phyloP scores from a whole-genome alignment of 805 yeast genomes.

The Lachancea sp. region DNA sequence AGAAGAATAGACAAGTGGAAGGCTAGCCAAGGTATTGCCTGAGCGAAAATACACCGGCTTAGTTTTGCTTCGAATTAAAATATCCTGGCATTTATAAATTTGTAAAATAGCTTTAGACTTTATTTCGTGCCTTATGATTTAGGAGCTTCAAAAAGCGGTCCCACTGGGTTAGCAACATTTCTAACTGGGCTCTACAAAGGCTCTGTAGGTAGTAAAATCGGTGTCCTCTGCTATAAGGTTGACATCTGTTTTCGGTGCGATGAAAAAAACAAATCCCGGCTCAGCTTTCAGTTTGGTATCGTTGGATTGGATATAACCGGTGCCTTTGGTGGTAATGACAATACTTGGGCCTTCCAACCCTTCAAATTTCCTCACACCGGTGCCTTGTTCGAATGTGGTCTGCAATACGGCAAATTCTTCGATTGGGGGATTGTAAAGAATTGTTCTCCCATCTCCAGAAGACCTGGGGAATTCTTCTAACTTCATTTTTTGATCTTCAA shows the following conservation, averaged over 20 bases:
- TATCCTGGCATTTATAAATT: neutral
- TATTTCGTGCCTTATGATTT: neutral
- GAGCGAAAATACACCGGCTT: slow-evolving; percentile 1
- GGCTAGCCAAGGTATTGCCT: slow-evolving; percentile 36
- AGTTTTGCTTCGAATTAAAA: neutral
- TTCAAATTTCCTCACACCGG: slow-evolving; percentile 48
- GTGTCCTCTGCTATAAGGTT: slow-evolving; percentile 48
- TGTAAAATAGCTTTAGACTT: neutral
- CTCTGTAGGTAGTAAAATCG: slow-evolving; percentile 78
- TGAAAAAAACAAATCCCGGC: slow-evolving; percentile 77
- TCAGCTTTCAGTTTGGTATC: slow-evolving; percentile 43
- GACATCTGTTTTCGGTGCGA: slow-evolving; percentile 69
- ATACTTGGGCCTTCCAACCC: slow-evolving; percentile 83
- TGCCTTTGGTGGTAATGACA: slow-evolving; percentile 75
- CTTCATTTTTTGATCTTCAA: slow-evolving; percentile 88
- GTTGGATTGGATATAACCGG: slow-evolving; percentile 48
- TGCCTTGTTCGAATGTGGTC: slow-evolving; percentile 48
- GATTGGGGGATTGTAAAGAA: slow-evolving; percentile 89
- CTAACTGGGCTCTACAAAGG: slow-evolving; percentile 66
- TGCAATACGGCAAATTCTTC: slow-evolving; percentile 93
- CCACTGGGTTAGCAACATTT: neutral
- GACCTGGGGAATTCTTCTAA: slow-evolving; percentile 46
- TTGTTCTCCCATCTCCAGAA: slow-evolving; percentile 58
- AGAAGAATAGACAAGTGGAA: slow-evolving; percentile 70
- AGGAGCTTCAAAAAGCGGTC: no score